Percentiles rank a stretch among this genome's conserved stretches.
Conservation (phyloP, 306 rosid genomes). For the Purshia tridentata region DNA sequence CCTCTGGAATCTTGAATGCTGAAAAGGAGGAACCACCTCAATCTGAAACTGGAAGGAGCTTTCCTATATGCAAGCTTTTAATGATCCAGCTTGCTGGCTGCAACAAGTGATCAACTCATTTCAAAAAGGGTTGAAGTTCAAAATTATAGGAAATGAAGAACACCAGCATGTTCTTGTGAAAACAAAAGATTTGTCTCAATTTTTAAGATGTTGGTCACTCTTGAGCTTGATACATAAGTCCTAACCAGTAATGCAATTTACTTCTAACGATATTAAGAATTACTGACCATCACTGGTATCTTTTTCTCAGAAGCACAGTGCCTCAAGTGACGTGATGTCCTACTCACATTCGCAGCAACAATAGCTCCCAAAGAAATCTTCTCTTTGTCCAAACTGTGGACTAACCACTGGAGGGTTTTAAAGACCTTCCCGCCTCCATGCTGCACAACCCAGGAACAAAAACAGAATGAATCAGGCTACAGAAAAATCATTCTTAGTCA, state of each 20-base stretch:
- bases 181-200: too few relatives aligned
- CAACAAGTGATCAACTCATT: slow-evolving; percentile 20
- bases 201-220: not conserved
- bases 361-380: slow-evolving; percentile 50
- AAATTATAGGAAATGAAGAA: not conserved
- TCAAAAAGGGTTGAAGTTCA: not conserved
- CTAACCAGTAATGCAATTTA: not conserved
- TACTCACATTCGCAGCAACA: slow-evolving; percentile 54
- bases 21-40: slow-evolving; percentile 21
- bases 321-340: slow-evolving; percentile 74
- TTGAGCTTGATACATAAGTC: not conserved
- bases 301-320: slow-evolving; percentile 60
- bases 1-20: slow-evolving; percentile 26
- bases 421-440: slow-evolving; percentile 80
- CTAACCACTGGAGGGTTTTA: slow-evolving; percentile 69
- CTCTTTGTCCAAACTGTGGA: slow-evolving; percentile 38
- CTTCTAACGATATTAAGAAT: not conserved
- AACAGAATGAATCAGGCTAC: not conserved
- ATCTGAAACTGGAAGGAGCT: slow-evolving; percentile 53
- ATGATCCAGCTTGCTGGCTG: slow-evolving; percentile 79
- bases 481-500: not conserved
- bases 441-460: slow-evolving; percentile 36
- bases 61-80: slow-evolving; percentile 68
- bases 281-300: slow-evolving; percentile 60
- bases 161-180: not conserved